A percentile compares a stretch with the other conserved stretches of the same genome.
phyloP scores from a whole-genome alignment of 768 basidiomycete genomes.

The Nidularia pulvinata region DNA sequence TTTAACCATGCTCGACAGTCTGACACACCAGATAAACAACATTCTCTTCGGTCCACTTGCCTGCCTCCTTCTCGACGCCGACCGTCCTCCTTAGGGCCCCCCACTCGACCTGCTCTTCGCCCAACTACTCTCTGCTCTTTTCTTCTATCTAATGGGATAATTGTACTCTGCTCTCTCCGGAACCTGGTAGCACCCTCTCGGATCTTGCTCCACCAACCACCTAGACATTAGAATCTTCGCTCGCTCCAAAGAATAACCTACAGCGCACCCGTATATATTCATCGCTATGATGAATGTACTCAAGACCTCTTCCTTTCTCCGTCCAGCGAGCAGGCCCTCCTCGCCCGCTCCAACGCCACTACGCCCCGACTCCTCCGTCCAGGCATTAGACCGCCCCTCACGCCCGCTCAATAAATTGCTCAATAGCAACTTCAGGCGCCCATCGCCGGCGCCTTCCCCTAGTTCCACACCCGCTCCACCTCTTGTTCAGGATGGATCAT shows the following conservation, averaged over 20 bases:
- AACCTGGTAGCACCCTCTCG: constrained; percentile 38
- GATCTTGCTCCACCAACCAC: constrained; percentile 23
- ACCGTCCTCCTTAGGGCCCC: constrained; percentile 74
- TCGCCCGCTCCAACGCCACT: constrained; percentile 50
- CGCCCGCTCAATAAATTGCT: constrained; percentile 60
- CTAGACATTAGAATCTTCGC: constrained; percentile 23
- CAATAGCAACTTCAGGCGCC: constrained; percentile 56
- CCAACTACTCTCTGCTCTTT: constrained; percentile 9
- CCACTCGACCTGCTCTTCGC: constrained; percentile 12
- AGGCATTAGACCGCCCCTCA: constrained; percentile 38
- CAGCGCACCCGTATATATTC: constrained; percentile 7
- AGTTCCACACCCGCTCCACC: constrained; percentile 34
- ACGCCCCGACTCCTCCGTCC: constrained; percentile 36
- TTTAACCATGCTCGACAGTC: constrained; percentile 24
- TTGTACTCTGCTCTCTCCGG: constrained; percentile 26
- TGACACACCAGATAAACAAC: constrained; percentile 49
- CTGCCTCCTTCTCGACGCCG: constrained; percentile 61
- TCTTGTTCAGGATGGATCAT: constrained; percentile 76
- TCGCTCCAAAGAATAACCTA: constrained; percentile 3
- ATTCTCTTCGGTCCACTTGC: constrained; percentile 66
- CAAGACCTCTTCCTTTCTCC: constrained; percentile 68
- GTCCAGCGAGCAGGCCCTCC: constrained; percentile 60
- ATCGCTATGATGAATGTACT: constrained; percentile 58
- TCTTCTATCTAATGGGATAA: constrained; percentile 57
- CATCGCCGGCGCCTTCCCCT: constrained; percentile 43